Evolutionary conservation across 2,329 filamentous ascomycete species (phyloP), one percentile per base, ranked within the genome.

Genomic region (Diatrype stigma): DNA sequence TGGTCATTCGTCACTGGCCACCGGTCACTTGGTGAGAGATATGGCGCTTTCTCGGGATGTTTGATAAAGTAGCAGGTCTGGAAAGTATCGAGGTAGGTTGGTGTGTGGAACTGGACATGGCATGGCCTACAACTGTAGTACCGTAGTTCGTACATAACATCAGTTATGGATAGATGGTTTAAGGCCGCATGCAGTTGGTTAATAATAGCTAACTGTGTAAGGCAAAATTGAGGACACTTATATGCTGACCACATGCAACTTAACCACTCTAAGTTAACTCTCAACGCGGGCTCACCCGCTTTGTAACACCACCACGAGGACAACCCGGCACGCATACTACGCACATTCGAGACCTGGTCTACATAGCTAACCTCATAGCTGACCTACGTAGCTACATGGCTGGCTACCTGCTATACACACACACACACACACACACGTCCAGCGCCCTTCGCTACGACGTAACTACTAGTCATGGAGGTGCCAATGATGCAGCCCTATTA

Each of bases 401-500:
- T n/a, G 30, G 7, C 30, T 34, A 34, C 30, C 30, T 7, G 14
- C 7, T 14, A 7, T 34, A 14, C 30, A 7, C 30, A 7, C 30
- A 7, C 30, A 7, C n/a, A 14, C 6, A 37, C 12, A 6, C 16
- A 37, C 34, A 37, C 34, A 37, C n/a, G 26, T n/a, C 11, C 12
- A 26, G 22, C 40, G 40, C 40, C 22, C 11, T 44, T 44, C 40
- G n/a, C 40, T 44, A 44, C 40, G 40, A 42, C 14, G 40, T 42
- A 44, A 44, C 40, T 23, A n/a, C n/a, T n/a, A n/a, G n/a, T n/a
- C n/a, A 44, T 23, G 40, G 34, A 37, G 34, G 40, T 44, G 40
- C 40, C 40, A 44, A 22, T 28, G 40, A 44, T 44, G 40, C 40
- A 44, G 40, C 40, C 40, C 40, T 44, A 44, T 44, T 44, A 44